Base-by-base conservation (phyloP, 148 eudicot species). In the Rhododendron molle region DNA sequence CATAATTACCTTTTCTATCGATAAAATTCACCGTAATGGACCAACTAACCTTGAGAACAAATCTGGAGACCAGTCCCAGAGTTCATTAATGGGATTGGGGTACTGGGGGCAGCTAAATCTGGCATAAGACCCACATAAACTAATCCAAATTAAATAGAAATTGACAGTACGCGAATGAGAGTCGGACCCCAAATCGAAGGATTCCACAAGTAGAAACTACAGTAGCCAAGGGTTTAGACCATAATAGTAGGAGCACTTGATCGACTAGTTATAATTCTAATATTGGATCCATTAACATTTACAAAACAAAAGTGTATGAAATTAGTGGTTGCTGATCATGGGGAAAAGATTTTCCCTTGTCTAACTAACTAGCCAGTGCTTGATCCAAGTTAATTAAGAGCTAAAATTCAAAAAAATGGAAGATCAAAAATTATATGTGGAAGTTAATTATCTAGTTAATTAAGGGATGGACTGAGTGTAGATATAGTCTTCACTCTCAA, bases 401-500 rank as follows among this genome's bases (percentile, higher is more conserved):
- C 81, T 34, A 16, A n/a, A 23, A 78, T 43, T n/a, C 26, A 43
- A 7, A n/a, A n/a, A 20, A 12, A 18, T 76, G 7, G 46, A 14
- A 76, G 21, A 76, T 32, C 36, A 5, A 56, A 56, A 56, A 32
- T 32, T 32, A 5, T 52, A 36, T 76, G 12, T 8, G 1, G 46
- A 7, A 76, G 43, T 30, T 30, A 15, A 73, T 13, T 1, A 11
- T 76, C 18, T 38, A 7, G 30, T 46, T 32, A 49, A 15, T 34
- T 77, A 89, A 50, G 90, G 88, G 44, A 81, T 26, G 10, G 90
- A 89, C 62, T 86, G 90, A 62, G 90, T 89, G 56, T 89, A 89
- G 87, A 89, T 89, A 56, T 89, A 86, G 77, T 89, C 90, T 80
- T 89, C 88, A 84, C 52, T 84, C 87, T 86, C 90, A 52, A 82